A percentile compares a stretch with the other conserved stretches of the same genome.
Conservation (phyloP, 1,284 basidiomycete species). For the Phylloboletellus chloephorus region DNA sequence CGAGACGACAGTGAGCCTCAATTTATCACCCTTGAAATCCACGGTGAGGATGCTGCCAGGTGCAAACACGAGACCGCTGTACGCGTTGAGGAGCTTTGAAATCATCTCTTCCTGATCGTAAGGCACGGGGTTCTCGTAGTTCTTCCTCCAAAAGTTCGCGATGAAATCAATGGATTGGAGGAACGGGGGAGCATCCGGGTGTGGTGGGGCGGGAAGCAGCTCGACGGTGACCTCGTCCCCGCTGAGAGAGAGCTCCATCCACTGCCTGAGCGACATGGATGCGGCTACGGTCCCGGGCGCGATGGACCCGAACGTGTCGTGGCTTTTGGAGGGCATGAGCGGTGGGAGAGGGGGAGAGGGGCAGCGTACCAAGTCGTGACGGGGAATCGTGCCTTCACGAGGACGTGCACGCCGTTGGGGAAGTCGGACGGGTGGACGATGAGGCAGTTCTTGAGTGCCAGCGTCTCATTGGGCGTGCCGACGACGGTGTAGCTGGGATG, state of each 20-base stretch:
- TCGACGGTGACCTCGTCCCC: constrained; percentile 76
- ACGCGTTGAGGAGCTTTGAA: constrained; percentile 65
- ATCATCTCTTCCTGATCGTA: constrained; percentile 87
- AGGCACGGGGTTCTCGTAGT: constrained; percentile 60
- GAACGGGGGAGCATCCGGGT: constrained; percentile 59
- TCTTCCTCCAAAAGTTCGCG: constrained; percentile 65
- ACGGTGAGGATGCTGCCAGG: constrained; percentile 76
- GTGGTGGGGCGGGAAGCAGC: constrained; percentile 52
- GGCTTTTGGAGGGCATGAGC: constrained; percentile 39
- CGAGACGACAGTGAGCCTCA: constrained; percentile 70
- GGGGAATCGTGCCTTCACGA: constrained; percentile 65
- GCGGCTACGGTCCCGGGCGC: constrained; percentile 60
- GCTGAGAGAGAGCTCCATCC: constrained; percentile 76
- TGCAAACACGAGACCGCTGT: constrained; percentile 64
- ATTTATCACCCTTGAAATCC: constrained; percentile 86
- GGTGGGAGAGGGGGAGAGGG: not conserved
- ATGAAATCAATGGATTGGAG: constrained; percentile 77
- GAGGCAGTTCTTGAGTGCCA: constrained; percentile 80
- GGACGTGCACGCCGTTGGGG: constrained; percentile 62
- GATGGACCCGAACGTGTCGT: constrained; percentile 71
- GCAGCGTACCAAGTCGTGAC: constrained; percentile 64
- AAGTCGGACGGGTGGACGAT: constrained; percentile 79
- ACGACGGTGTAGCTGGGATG: constrained; percentile 52
- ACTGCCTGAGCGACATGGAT: constrained; percentile 68
- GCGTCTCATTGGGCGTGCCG: constrained; percentile 50